Conservation (phyloP, 2,329 filamentous ascomycete genomes). For the Cladosporium sp. region DNA sequence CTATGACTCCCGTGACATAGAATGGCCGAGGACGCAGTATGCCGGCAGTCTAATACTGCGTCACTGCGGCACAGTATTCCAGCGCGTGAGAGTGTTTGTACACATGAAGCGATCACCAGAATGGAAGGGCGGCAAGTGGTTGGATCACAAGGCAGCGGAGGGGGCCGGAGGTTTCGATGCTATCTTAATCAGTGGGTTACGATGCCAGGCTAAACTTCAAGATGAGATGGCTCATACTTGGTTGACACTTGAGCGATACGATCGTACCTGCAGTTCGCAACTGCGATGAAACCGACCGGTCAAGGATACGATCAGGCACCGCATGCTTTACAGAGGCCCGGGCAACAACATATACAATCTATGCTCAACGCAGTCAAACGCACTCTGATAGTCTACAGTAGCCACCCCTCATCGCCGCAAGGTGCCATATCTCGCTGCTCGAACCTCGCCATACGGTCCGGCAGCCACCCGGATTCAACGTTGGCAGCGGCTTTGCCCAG, state of each 20-base stretch:
- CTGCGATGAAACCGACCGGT: background rate
- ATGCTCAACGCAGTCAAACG: background rate
- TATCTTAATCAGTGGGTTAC: too few species aligned
- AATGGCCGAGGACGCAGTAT: background rate
- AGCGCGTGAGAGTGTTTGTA: background rate
- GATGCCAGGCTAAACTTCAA: too few species aligned
- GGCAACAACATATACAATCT: background rate
- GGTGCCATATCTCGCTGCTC: slow-evolving; percentile 3
- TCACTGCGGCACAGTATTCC: background rate
- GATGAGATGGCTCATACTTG: too few species aligned
- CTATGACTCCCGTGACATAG: too few species aligned
- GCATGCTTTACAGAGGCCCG: background rate
- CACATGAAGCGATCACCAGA: too few species aligned
- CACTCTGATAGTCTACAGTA: background rate
- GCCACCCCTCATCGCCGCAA: background rate
- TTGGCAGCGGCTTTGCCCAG: slow-evolving; percentile 24
- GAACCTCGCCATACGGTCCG: slow-evolving; percentile 20
- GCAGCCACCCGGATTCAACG: slow-evolving; percentile 28
- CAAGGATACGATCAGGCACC: background rate
- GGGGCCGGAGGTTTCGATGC: too few species aligned
- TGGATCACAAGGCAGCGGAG: too few species aligned
- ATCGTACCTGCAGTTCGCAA: background rate
- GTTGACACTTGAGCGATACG: too few species aligned
- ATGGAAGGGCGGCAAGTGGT: too few species aligned
- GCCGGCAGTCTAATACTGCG: background rate